Percentiles rank a stretch among this genome's conserved stretches.
These are phyloP conservation scores for Populus tomentosa DNA, from an alignment of 441 rosid genomes.

Conservation along the genomic window DNA sequence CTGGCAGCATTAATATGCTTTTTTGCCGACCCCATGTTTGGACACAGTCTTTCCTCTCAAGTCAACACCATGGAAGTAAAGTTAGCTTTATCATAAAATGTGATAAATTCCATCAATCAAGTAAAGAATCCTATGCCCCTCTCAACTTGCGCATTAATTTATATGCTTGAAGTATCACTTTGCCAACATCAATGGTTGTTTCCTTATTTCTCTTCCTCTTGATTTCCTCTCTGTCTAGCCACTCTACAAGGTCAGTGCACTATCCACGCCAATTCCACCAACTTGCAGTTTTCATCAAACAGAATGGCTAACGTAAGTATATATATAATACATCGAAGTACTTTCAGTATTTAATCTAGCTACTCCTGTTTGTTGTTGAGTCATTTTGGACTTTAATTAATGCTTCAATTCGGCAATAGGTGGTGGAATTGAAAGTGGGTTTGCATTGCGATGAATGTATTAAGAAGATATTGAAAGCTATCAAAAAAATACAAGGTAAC, in stretches of 20 bases:
- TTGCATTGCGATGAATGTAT: constrained; percentile 78
- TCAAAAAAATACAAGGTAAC: constrained; percentile 79
- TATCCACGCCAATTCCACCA: neutral
- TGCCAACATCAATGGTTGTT: neutral
- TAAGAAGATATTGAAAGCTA: constrained; percentile 77
- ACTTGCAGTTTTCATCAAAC: neutral
- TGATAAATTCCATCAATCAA: constrained; percentile 23
- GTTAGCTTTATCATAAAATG: constrained; percentile 24
- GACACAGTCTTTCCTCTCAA: neutral
- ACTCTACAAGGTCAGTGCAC: neutral
- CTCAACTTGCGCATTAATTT: neutral
- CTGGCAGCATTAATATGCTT: neutral
- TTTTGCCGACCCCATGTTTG: neutral
- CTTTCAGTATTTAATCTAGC: neutral
- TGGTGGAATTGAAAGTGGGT: constrained; percentile 75
- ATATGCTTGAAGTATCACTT: neutral
- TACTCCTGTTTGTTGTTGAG: neutral
- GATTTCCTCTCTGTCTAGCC: no score
- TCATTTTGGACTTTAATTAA: neutral
- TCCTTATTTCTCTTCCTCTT: neutral
- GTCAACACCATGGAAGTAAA: constrained; percentile 24
- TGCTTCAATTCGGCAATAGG: constrained; percentile 23
- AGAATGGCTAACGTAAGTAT: constrained; percentile 40
- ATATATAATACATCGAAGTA: neutral
- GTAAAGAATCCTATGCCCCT: constrained; percentile 37